phyloP scores from a whole-genome alignment of 192 early-diverging fungal genomes.

The Coemansia sp. region DNA sequence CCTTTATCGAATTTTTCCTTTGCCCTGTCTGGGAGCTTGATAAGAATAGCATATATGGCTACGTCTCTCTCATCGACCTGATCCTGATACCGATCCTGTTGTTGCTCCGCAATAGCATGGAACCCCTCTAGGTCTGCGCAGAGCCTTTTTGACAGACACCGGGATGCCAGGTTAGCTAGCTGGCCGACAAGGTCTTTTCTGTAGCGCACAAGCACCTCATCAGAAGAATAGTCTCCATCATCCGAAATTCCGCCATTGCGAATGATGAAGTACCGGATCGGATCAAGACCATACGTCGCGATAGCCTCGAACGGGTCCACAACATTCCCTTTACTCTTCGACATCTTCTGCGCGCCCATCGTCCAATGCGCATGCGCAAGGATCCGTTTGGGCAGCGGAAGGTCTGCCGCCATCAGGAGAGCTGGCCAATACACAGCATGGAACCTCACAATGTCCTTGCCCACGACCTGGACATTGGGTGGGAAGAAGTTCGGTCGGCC shows the following conservation, averaged over 20 bases:
- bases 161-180: slow-evolving; percentile 78
- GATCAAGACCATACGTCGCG: slow-evolving; percentile 75
- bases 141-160: slow-evolving; percentile 60
- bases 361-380: slow-evolving; percentile 96
- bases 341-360: slow-evolving; percentile 88
- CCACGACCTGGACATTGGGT: slow-evolving; percentile 82
- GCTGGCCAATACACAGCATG: slow-evolving; percentile 98
- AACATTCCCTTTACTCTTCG: slow-evolving; percentile 91
- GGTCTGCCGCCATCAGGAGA: slow-evolving; percentile 83
- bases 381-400: slow-evolving; percentile 77
- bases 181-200: slow-evolving; percentile 78
- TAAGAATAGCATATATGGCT: slow-evolving; percentile 9
- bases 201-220: slow-evolving; percentile 67
- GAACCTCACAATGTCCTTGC: slow-evolving; percentile 96
- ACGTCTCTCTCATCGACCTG: slow-evolving; percentile 11
- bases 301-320: slow-evolving; percentile 79
- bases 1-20: slow-evolving; percentile 54
- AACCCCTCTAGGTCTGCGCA: slow-evolving; percentile 31
- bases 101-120: slow-evolving; percentile 13
- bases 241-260: slow-evolving; percentile 86
- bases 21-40: slow-evolving; percentile 21
- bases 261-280: slow-evolving; percentile 87
- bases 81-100: slow-evolving; percentile 2
- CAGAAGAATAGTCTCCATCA: slow-evolving; percentile 79
- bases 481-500: slow-evolving; percentile 54